These are phyloP conservation scores for Acanthamoeba royreba DNA, from an alignment of 208 protist genomes.

Conservation along the genomic window DNA sequence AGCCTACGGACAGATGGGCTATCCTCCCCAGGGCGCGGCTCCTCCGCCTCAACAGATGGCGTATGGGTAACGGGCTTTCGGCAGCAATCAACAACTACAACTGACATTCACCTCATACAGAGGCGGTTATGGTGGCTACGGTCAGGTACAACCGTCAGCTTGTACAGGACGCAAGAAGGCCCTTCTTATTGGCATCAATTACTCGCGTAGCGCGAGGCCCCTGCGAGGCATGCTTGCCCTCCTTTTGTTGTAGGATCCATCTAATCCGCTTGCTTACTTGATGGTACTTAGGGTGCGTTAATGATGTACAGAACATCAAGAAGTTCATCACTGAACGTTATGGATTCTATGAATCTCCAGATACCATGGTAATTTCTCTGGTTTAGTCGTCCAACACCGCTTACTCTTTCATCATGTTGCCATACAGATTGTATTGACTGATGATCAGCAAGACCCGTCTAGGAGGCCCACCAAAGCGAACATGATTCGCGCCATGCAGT, in stretches of 20 bases:
- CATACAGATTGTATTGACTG: slow-evolving; percentile 16
- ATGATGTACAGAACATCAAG: slow-evolving; percentile 45
- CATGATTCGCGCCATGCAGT: slow-evolving; percentile 19
- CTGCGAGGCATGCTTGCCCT: neutral
- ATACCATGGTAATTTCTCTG: slow-evolving; percentile 37
- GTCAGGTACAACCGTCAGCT: neutral
- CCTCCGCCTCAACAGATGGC: neutral
- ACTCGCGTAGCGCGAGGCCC: neutral
- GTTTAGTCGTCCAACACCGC: neutral
- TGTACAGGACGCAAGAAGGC: slow-evolving; percentile 50
- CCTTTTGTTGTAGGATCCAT: neutral
- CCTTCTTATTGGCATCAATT: slow-evolving; percentile 57
- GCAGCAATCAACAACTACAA: neutral
- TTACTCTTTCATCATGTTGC: neutral
- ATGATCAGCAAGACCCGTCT: neutral
- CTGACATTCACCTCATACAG: neutral
- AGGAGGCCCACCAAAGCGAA: slow-evolving; percentile 2
- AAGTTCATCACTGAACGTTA: slow-evolving; percentile 43
- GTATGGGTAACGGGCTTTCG: neutral
- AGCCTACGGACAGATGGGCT: neutral
- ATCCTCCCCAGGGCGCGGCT: neutral
- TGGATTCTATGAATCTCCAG: neutral
- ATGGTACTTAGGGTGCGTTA: neutral
- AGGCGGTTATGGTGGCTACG: neutral
- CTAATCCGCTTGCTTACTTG: neutral